Conservation (phyloP, 2,329 filamentous ascomycete genomes). For the Beauveria rudraprayagi region DNA sequence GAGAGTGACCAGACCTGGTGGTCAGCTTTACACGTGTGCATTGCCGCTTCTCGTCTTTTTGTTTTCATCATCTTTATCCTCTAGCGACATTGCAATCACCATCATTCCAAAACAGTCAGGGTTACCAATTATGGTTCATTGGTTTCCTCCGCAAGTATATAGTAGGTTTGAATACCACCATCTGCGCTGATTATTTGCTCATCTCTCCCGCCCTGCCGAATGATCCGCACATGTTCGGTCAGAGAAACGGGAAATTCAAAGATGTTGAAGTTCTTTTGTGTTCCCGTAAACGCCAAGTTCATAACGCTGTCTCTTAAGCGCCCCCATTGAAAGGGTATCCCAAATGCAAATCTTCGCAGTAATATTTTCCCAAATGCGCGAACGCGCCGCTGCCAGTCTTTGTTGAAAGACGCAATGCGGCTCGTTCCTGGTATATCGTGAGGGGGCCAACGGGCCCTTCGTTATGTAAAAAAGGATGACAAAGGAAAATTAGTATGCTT, state of each 20-base stretch:
- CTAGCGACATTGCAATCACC: not conserved
- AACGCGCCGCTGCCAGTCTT: constrained; percentile 29
- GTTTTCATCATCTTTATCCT: not conserved
- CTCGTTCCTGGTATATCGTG: constrained; percentile 28
- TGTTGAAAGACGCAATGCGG: constrained; percentile 40
- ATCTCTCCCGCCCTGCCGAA: constrained; percentile 21
- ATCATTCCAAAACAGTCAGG: not conserved
- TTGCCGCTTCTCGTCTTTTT: not conserved
- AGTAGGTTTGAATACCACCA: not conserved
- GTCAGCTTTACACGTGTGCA: not conserved
- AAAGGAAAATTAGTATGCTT: constrained; percentile 24
- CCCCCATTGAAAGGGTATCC: constrained; percentile 29
- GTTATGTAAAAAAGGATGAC: constrained; percentile 19
- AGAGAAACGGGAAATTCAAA: constrained; percentile 26
- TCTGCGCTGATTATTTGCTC: constrained; percentile 5
- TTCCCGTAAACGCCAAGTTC: constrained; percentile 32
- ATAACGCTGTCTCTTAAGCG: constrained; percentile 22
- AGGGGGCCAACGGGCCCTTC: constrained; percentile 8
- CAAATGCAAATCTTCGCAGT: constrained; percentile 28
- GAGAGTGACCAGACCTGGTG: not conserved
- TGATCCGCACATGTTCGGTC: constrained; percentile 29
- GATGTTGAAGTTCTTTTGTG: constrained; percentile 42
- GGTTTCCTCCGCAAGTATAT: not conserved
- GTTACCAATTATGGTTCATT: constrained; percentile 4
- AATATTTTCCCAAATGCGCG: constrained; percentile 28